Conservation (phyloP, 768 basidiomycete genomes). For the Lentinula aciculospora region DNA sequence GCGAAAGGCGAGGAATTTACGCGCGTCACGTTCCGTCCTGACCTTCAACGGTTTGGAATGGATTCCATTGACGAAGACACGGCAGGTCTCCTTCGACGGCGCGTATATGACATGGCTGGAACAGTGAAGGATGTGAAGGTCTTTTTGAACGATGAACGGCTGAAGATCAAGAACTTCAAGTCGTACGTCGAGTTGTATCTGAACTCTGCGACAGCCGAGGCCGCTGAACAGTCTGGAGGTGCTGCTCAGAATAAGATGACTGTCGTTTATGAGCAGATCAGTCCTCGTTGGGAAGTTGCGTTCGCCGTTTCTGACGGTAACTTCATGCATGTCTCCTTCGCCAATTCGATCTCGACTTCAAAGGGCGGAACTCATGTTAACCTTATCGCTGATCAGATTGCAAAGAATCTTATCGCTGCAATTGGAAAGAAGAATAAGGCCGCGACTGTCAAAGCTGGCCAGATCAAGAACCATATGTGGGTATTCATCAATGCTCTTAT, state of each 20-base stretch:
- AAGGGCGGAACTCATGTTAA: slow-evolving; percentile 96
- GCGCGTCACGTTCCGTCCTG: slow-evolving; percentile 87
- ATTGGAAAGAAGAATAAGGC: slow-evolving; percentile 98
- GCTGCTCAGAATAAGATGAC: slow-evolving; percentile 72
- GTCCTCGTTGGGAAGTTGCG: slow-evolving; percentile 88
- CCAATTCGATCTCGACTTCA: slow-evolving; percentile 93
- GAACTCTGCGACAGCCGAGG: slow-evolving; percentile 66
- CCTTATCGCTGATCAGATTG: slow-evolving; percentile 80
- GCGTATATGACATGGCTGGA: slow-evolving; percentile 97
- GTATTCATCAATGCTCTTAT: slow-evolving; percentile 94
- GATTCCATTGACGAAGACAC: slow-evolving; percentile 87
- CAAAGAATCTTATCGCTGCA: slow-evolving; percentile 73
- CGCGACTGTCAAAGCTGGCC: slow-evolving; percentile 86
- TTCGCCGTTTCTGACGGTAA: slow-evolving; percentile 91
- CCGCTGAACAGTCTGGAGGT: slow-evolving; percentile 68
- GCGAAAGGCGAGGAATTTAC: slow-evolving; percentile 87
- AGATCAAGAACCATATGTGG: slow-evolving; percentile 98
- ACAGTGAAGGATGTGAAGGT: slow-evolving; percentile 92
- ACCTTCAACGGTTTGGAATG: slow-evolving; percentile 92
- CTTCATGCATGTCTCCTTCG: slow-evolving; percentile 94
- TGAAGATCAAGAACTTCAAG: slow-evolving; percentile 95
- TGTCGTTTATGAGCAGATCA: slow-evolving; percentile 76
- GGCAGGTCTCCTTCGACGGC: slow-evolving; percentile 80
- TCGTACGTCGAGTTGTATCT: slow-evolving; percentile 95
- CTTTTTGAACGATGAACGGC: slow-evolving; percentile 82